Base-by-base conservation (phyloP, 2,329 filamentous ascomycete species). In the Zymoseptoria pseudotritici region DNA sequence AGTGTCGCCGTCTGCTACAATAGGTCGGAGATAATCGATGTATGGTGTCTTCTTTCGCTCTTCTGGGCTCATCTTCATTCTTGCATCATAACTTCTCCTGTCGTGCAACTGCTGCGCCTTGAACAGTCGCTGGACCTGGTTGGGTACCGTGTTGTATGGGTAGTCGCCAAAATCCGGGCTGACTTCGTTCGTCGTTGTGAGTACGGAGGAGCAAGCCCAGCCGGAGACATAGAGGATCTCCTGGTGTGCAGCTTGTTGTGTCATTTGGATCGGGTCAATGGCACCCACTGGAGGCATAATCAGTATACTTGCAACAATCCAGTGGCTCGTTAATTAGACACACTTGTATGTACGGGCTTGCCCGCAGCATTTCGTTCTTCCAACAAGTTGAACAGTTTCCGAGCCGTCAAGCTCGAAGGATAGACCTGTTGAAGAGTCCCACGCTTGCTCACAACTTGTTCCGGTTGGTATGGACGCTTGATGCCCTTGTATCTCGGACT, bases 261-360 rank as follows among this genome's bases (percentile, higher is more conserved):
- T 96, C 94, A 99, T 97, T 78, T 99, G 94, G 10, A 97, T 86
- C n/a, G 94, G 94, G 72, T 99, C 94, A 76, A 99, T 95, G 61
- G 92, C 94, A 68, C 94, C 94, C 89, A 99, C 90, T 63, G 29
- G 59, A 36, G 57, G 42, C 49, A 61, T n/a, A 72, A 73, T 70
- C 73, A 73, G 65, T 55, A 65, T 63, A 69, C 56, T n/a, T n/a
- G 17, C 52, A 20, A 42, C n/a, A 3, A 58, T 20, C 9, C 20
- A 21, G 10, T 17, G 29, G 56, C 29, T 55, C 9, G 50, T 10
- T 42, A 20, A 42, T 19, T 5, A 59, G 57, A 64, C 86, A 72
- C 79, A 93, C 90, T 92, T 17, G 94, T 97, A 75, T 97, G 93
- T 62, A 97, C 89, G 20, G 94, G 94, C 74, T 96, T 83, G 63